Base-by-base conservation (phyloP, 1,139 yeast species). In the Debaryomycetaceae sp. region DNA sequence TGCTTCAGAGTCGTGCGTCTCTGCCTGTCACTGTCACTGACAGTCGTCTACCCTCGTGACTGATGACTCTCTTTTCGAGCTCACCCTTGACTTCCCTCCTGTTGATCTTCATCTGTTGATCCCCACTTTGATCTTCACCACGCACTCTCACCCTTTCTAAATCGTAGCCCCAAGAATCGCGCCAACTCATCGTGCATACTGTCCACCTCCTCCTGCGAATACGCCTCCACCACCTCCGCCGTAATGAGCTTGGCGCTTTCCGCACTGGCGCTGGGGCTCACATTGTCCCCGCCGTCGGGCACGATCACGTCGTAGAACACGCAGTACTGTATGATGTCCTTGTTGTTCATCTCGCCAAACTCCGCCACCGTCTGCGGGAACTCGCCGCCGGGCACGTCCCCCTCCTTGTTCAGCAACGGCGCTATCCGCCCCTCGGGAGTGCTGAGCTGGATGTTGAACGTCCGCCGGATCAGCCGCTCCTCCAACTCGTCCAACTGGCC, bases 401-500 rank as follows among this genome's bases (percentile, higher is more conserved):
- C 95, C 46, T 83, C 44, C 25, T 33, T 41, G 28, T 40, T 41
- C 28, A 36, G 30, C 25, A 41, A 33, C 2, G 44, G 39, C n/a
- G 33, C 37, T 24, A 41, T 30, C 11, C 25, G 29, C 10, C 31
- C 33, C 12, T 22, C 14, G n/a, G 22, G 22, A 13, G 14, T 25
- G 20, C 29, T 26, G 27, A 49, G 36, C 30, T 38, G 49, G 4
- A 59, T 47, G 42, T 78, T 79, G 40, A 65, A 61, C 10, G 72
- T 54, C 45, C 92, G 62, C 39, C 73, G 62, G 27, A 76, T 67
- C 11, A 75, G 62, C 37, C 87, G 62, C 33, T 77, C 80, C 44
- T 80, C 92, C 21, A 78, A 52, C 12, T 59, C 57, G 31, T 82
- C 92, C 43, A 87, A 63, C 54, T 87, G 96, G 4, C 81, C 79